A percentile compares a stretch with the other conserved stretches of the same genome.
These are phyloP conservation scores for Candida germanica DNA, from an alignment of 805 yeast species.

Conservation along the genomic window DNA sequence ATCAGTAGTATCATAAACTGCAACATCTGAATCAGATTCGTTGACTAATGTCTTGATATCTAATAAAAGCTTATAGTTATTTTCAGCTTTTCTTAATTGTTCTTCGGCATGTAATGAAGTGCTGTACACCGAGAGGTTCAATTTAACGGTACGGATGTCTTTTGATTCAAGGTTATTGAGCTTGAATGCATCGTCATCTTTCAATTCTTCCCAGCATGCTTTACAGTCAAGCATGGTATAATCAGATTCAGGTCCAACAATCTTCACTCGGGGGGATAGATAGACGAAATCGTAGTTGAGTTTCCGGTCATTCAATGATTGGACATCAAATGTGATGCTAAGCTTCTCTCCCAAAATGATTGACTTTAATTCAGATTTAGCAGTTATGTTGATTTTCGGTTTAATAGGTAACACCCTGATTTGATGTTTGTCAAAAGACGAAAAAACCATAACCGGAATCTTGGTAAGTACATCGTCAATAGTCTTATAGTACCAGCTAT, in stretches of 20 bases:
- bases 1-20: conserved; percentile 23
- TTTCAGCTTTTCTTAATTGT: conserved; percentile 11
- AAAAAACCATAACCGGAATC: conserved; percentile 6
- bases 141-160: conserved; percentile 2
- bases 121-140: conserved; percentile 23
- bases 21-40: conserved; percentile 15
- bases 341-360: conserved; percentile 32
- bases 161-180: conserved; percentile 15
- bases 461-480: conserved; percentile 1
- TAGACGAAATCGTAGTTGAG: conserved; percentile 18
- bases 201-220: conserved; percentile 32
- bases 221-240: conserved; percentile 12
- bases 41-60: conserved; percentile 24
- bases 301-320: conserved; percentile 15
- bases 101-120: conserved; percentile 16
- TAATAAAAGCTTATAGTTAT: conserved; percentile 11
- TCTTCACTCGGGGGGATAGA: conserved; percentile 20
- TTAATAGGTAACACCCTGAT: conserved; percentile 20
- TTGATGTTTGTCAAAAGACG: conserved; percentile 9
- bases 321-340: conserved; percentile 18
- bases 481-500: conserved; percentile 7
- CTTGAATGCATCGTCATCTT: conserved; percentile 39
- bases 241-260: conserved; percentile 9
- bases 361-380: conserved; percentile 10
- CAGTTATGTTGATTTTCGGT: conserved; percentile 21